A percentile compares a stretch with the other conserved stretches of the same genome.
Evolutionary conservation across 208 protist genomes (phyloP).

Genomic region (Trypanosoma grayi): DNA sequence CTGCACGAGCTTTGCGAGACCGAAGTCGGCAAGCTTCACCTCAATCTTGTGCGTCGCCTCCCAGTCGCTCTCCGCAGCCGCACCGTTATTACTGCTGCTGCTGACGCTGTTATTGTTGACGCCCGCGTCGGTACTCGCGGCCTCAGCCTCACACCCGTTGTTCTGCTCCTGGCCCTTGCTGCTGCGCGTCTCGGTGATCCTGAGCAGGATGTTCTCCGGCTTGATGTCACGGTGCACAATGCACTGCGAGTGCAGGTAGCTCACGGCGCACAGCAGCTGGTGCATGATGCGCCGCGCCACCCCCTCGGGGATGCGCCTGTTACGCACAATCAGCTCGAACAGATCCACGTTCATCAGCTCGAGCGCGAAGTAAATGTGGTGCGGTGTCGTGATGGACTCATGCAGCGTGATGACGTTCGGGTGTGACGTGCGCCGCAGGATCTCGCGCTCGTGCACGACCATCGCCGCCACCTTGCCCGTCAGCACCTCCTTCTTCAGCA

Average conservation of each 20-base stretch:
- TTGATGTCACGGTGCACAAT: slow-evolving; percentile 90
- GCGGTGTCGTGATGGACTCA: slow-evolving; percentile 62
- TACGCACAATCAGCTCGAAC: slow-evolving; percentile 83
- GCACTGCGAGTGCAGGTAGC: slow-evolving; percentile 78
- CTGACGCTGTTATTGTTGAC: too few relatives aligned
- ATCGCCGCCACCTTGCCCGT: slow-evolving; percentile 78
- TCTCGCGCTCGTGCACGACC: slow-evolving; percentile 86
- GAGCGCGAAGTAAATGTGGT: slow-evolving; percentile 79
- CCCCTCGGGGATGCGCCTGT: slow-evolving; percentile 63
- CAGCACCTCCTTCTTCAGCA: slow-evolving; percentile 59
- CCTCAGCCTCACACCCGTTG: too few relatives aligned
- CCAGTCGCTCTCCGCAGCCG: neutral
- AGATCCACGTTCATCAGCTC: slow-evolving; percentile 85
- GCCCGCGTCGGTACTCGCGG: too few relatives aligned
- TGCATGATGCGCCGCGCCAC: slow-evolving; percentile 70
- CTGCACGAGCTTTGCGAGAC: slow-evolving; percentile 84
- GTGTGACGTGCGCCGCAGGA: slow-evolving; percentile 74
- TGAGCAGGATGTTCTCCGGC: slow-evolving; percentile 88
- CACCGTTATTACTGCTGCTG: too few relatives aligned
- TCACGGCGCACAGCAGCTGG: slow-evolving; percentile 57
- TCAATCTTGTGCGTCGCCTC: slow-evolving; percentile 32
- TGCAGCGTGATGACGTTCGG: slow-evolving; percentile 82
- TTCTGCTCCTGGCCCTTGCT: neutral
- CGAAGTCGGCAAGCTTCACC: slow-evolving; percentile 89
- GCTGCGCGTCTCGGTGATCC: slow-evolving; percentile 28